Evolutionary conservation across 2,329 filamentous ascomycete genomes (phyloP).

Genomic region (Sarocladiaceae sp.): DNA sequence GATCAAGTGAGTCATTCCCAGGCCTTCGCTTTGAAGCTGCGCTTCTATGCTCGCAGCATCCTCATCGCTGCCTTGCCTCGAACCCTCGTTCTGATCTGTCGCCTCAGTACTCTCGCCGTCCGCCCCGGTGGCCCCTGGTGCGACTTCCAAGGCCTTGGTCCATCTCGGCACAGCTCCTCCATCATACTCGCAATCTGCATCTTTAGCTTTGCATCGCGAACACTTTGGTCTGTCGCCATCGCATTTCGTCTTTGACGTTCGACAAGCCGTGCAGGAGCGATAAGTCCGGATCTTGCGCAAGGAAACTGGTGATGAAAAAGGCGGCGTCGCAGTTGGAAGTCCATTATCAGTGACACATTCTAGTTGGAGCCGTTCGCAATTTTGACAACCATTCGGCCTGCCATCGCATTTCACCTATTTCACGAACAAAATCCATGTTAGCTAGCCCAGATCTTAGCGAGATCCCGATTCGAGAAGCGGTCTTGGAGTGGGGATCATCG

Average conservation of each 20-base stretch:
- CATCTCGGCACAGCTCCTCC: constrained; percentile 22
- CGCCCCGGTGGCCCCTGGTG: background rate
- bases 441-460: constrained; percentile 6
- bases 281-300: constrained; percentile 36
- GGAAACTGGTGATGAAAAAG: constrained; percentile 21
- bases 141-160: background rate
- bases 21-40: background rate
- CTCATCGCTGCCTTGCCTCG: background rate
- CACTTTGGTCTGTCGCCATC: constrained; percentile 35
- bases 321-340: constrained; percentile 12
- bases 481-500: constrained; percentile 8
- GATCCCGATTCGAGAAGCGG: constrained; percentile 3
- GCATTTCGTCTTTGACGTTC: constrained; percentile 38
- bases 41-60: constrained; percentile 1
- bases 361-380: constrained; percentile 37
- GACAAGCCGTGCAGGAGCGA: constrained; percentile 33
- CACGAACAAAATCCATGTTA: constrained; percentile 7
- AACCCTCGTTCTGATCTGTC: background rate
- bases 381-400: constrained; percentile 36
- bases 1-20: background rate
- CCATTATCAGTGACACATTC: constrained; percentile 34
- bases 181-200: constrained; percentile 33
- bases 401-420: constrained; percentile 39
- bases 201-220: constrained; percentile 28
- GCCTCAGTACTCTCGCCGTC: background rate